A percentile compares a stretch with the other conserved stretches of the same genome.
Evolutionary conservation across 768 basidiomycete genomes (phyloP).

Genomic region (Ramaria sp.): DNA sequence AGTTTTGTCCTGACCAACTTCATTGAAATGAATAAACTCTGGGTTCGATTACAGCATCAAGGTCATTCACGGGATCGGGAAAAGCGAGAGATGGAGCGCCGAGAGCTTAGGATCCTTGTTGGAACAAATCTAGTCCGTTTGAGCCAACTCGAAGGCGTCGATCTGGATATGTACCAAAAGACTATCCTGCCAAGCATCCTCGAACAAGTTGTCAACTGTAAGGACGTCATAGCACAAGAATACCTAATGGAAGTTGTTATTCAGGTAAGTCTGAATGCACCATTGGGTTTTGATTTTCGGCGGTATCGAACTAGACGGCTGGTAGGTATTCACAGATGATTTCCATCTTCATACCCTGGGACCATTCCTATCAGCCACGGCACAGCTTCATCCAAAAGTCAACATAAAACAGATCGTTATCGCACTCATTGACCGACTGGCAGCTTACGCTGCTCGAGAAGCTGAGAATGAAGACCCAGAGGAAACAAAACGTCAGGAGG

Average conservation of each 20-base stretch:
- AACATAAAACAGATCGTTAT: slow-evolving; percentile 99
- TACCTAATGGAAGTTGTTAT: slow-evolving; percentile 99
- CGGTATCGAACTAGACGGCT: background rate
- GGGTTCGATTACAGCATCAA: slow-evolving; percentile 97
- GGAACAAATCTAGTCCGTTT: slow-evolving; percentile 96
- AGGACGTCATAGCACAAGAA: slow-evolving; percentile 97
- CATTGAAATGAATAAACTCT: slow-evolving; percentile 99
- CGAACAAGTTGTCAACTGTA: slow-evolving; percentile 97
- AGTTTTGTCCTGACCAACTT: slow-evolving; percentile 96
- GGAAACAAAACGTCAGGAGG: slow-evolving; percentile 87
- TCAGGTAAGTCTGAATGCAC: slow-evolving; percentile 46
- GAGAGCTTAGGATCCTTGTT: slow-evolving; percentile 90
- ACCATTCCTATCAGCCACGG: slow-evolving; percentile 91
- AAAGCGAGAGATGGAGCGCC: slow-evolving; percentile 92
- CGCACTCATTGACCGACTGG: slow-evolving; percentile 90
- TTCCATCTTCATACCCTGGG: slow-evolving; percentile 96
- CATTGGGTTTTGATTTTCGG: background rate
- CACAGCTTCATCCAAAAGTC: slow-evolving; percentile 93
- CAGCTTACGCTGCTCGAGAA: slow-evolving; percentile 92
- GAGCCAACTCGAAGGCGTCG: slow-evolving; percentile 93
- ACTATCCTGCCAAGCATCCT: slow-evolving; percentile 85
- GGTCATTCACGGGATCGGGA: slow-evolving; percentile 96
- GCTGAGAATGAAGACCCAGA: slow-evolving; percentile 95
- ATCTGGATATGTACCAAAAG: slow-evolving; percentile 80
- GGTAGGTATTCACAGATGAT: slow-evolving; percentile 93